phyloP scores from a whole-genome alignment of 225 moss, liverwort and hornwort species.

The Asterella californica region DNA sequence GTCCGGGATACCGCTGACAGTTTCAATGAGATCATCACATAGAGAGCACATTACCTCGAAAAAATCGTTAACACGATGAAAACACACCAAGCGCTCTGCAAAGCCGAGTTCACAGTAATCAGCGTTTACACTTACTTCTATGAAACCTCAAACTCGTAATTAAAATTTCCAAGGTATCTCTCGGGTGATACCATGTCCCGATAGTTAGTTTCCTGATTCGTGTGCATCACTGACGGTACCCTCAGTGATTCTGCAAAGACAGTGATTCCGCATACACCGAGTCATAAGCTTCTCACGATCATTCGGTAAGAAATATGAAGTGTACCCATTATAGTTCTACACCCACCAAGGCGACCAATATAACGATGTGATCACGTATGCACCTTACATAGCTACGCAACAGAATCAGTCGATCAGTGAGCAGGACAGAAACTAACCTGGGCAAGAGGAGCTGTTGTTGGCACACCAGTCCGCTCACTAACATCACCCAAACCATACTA shows the following conservation, averaged over 20 bases:
- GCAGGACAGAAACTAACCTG: conserved; percentile 46
- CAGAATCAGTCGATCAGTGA: background rate
- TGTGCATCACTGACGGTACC: too few relatives aligned
- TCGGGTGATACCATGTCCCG: background rate
- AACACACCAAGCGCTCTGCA: conserved; percentile 62
- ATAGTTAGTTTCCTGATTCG: background rate
- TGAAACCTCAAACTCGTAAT: too few relatives aligned
- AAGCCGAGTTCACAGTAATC: background rate
- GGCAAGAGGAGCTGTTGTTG: conserved; percentile 53
- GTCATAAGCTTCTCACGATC: too few relatives aligned
- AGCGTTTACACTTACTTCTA: background rate
- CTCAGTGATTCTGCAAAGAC: too few relatives aligned
- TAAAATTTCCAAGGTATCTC: background rate
- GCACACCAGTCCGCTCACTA: conserved; percentile 42
- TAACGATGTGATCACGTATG: too few relatives aligned
- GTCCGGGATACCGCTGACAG: background rate
- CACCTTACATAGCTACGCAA: too few relatives aligned
- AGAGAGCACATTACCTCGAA: conserved; percentile 41
- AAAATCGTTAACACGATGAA: conserved; percentile 57
- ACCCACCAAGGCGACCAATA: background rate
- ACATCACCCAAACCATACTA: conserved; percentile 43
- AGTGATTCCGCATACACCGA: too few relatives aligned
- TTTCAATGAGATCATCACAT: background rate
- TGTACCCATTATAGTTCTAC: background rate
- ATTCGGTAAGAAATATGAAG: too few relatives aligned